Percentiles rank a stretch among this genome's conserved stretches.
Evolutionary conservation across 805 yeast genomes (phyloP).

Genomic region (Nakazawaea wyomingensis): DNA sequence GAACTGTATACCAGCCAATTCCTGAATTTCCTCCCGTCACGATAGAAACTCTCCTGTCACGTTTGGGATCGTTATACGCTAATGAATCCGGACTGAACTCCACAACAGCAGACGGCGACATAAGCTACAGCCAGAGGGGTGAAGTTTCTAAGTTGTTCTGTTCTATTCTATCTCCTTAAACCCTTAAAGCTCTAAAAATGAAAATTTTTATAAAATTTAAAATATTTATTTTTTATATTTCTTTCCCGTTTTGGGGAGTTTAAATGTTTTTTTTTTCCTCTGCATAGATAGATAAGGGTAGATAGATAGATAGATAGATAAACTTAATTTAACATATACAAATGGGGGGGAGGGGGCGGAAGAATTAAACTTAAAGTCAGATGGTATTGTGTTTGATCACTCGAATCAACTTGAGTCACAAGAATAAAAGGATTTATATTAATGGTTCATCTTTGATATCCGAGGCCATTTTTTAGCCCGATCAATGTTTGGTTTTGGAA

Average conservation of each 20-base stretch:
- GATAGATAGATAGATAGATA: too few relatives aligned
- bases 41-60: conserved; percentile 57
- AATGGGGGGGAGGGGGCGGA: not conserved
- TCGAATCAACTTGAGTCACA: too few relatives aligned
- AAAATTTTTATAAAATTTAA: too few relatives aligned
- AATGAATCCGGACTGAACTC: conserved; percentile 40
- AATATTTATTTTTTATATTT: not conserved
- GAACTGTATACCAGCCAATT: conserved; percentile 69
- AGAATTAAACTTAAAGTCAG: too few relatives aligned
- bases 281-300: not conserved
- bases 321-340: too few relatives aligned
- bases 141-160: too few relatives aligned
- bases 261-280: too few relatives aligned
- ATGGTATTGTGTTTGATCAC: too few relatives aligned
- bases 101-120: conserved; percentile 14
- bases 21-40: conserved; percentile 84
- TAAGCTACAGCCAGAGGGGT: not conserved
- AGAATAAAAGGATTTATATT: too few relatives aligned
- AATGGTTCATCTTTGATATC: not conserved
- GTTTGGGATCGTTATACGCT: conserved; percentile 57
- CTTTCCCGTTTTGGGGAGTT: not conserved
- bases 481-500: conserved; percentile 70
- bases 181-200: not conserved
- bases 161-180: too few relatives aligned
- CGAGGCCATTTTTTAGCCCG: conserved; percentile 75